Evolutionary conservation across 129 eudicot genomes (phyloP).

Genomic region (Oenanthe sinensis): DNA sequence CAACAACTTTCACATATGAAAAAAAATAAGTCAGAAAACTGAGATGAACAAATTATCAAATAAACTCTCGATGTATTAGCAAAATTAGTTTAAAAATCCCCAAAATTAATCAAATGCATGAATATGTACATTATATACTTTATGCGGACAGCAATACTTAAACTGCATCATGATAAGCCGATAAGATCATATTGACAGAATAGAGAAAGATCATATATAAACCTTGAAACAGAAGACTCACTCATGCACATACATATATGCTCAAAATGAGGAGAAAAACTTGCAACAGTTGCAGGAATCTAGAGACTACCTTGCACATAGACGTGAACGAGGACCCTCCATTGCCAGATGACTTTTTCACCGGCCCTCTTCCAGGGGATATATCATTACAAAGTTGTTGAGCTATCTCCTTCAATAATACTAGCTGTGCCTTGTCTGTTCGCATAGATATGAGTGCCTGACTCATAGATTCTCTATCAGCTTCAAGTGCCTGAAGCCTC

Average conservation of each 20-base stretch:
- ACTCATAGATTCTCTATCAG: constrained; percentile 93
- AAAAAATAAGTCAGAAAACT: not conserved
- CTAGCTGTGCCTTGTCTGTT: constrained; percentile 91
- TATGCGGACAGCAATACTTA: not conserved
- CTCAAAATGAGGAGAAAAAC: not conserved
- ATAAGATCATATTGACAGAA: not conserved
- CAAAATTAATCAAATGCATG: not conserved
- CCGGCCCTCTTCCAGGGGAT: constrained; percentile 30
- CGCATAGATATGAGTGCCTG: constrained; percentile 78
- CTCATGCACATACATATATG: not conserved
- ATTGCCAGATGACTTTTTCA: constrained; percentile 34
- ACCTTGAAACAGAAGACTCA: not conserved
- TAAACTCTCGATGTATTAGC: not conserved
- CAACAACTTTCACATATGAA: not conserved
- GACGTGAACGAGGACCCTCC: constrained; percentile 41
- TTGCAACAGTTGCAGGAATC: not conserved
- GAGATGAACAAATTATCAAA: not conserved
- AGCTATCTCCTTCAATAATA: constrained; percentile 76
- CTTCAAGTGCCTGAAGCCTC: constrained; percentile 95
- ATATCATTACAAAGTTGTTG: constrained; percentile 68
- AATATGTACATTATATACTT: not conserved
- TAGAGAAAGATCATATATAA: not conserved
- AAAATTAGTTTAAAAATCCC: not conserved
- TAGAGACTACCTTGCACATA: constrained; percentile 45
- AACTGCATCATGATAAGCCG: not conserved